phyloP scores from a whole-genome alignment of 352 stramenopile genomes.

The Globisporangium ultimum region DNA sequence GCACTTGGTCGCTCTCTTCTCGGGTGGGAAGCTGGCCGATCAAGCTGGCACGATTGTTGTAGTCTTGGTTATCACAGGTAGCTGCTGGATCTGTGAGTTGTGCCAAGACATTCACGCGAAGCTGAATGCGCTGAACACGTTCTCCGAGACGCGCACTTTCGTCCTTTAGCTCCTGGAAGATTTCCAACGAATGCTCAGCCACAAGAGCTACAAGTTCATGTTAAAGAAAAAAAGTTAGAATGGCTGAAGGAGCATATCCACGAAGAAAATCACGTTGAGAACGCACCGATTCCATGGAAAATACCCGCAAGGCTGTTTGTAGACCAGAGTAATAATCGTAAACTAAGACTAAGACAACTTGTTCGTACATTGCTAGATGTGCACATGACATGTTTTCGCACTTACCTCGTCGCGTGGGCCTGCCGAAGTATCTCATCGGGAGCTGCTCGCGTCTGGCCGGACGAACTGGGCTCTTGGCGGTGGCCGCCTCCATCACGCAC shows the following conservation, averaged over 20 bases:
- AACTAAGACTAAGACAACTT: too few relatives aligned
- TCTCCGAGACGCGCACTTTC: slow-evolving; percentile 26
- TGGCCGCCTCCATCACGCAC: too few relatives aligned
- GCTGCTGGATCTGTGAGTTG: slow-evolving; percentile 14
- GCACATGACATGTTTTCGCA: too few relatives aligned
- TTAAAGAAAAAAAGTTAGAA: background rate
- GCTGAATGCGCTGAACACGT: slow-evolving; percentile 26
- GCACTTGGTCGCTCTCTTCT: slow-evolving; percentile 23
- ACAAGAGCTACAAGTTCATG: slow-evolving; percentile 28
- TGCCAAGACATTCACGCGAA: slow-evolving; percentile 28
- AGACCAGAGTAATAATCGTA: too few relatives aligned
- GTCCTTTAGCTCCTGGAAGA: slow-evolving; percentile 46
- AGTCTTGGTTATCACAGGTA: slow-evolving; percentile 4
- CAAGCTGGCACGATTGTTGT: background rate
- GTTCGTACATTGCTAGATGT: too few relatives aligned
- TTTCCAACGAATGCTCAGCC: slow-evolving; percentile 42
- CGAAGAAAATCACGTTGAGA: background rate
- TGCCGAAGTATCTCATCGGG: slow-evolving; percentile 35
- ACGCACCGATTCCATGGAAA: slow-evolving; percentile 48
- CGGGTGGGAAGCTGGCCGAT: slow-evolving; percentile 18
- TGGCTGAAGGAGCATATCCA: background rate
- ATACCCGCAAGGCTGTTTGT: slow-evolving; percentile 31
- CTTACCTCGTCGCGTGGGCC: slow-evolving; percentile 26
- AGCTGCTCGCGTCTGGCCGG: slow-evolving; percentile 15
- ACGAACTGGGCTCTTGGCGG: background rate